These are phyloP conservation scores for Raphanus hybrid DNA, from an alignment of 441 rosid species.

Conservation along the genomic window DNA sequence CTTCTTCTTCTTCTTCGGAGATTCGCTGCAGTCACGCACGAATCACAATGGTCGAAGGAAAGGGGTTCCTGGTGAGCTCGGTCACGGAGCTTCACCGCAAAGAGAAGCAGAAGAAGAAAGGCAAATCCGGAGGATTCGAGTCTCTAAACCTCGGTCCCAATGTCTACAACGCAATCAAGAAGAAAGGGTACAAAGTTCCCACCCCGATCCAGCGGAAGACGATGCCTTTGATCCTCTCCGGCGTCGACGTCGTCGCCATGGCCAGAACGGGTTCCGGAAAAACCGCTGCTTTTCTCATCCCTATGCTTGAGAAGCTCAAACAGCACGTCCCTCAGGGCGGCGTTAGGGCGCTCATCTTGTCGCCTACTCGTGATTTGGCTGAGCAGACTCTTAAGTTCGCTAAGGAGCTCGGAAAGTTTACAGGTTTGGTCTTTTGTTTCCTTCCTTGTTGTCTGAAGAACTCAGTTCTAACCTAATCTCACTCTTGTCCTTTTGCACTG, in stretches of 20 bases:
- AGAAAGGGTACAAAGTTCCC: constrained; percentile 92
- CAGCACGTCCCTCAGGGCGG: constrained; percentile 82
- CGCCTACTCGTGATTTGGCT: constrained; percentile 95
- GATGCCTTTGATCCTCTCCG: constrained; percentile 91
- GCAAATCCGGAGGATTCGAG: constrained; percentile 95
- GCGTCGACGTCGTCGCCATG: constrained; percentile 94
- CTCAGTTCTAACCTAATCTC: neutral
- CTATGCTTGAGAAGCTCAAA: constrained; percentile 85
- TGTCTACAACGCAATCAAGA: constrained; percentile 75
- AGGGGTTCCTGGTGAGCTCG: constrained; percentile 63
- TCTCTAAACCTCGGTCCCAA: constrained; percentile 76
- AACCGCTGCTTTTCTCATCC: constrained; percentile 90
- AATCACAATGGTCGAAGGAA: constrained; percentile 34
- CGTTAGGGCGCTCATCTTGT: constrained; percentile 81
- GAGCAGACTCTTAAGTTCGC: constrained; percentile 89
- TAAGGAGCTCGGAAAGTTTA: constrained; percentile 80
- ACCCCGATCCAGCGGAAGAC: constrained; percentile 98
- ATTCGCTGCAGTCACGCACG: neutral
- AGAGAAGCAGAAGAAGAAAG: constrained; percentile 75
- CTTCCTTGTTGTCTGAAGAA: neutral
- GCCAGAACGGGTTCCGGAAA: constrained; percentile 98
- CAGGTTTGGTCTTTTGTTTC: constrained; percentile 52
- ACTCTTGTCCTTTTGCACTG: no score
- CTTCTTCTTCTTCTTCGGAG: neutral
- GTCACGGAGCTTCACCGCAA: constrained; percentile 74